Evolutionary conservation across 805 yeast genomes (phyloP), one percentile per base, ranked within the genome.

Genomic region (Zygoascus bituminiphila): DNA sequence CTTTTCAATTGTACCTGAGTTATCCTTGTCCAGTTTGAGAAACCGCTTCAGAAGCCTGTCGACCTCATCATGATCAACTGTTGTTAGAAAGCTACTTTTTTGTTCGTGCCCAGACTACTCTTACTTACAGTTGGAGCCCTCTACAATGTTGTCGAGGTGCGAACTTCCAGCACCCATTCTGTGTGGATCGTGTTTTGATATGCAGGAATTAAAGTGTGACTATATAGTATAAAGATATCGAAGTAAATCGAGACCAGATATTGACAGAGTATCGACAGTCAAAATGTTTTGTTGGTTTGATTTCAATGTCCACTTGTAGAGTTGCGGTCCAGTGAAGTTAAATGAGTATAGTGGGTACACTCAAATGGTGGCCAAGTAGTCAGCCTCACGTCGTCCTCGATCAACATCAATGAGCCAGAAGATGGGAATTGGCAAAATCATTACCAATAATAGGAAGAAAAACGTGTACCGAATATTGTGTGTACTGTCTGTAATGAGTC

Each of bases 1-100:
- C 57, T 83, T 84, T 51, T 93, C 97, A 42, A 93, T 84, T 5
- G 94, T 81, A 1, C 98, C 98, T 2, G 88, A 81, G 48, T 88
- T 84, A 65, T 93, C 98, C 53, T 84, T 81, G 65, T 93, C 99
- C 46, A 93, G 71, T 61, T 94, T 93, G 94, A 89, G 87, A 65
- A 93, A 93, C 55, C 98, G 74, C 62, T 88, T 88, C 50, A 95
- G 80, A 51, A 93, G 71, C 53, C 98, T 75, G 63, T 89, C 95
- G 46, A 93, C 84, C 62, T 93, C 98, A 53, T 88, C 96, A 44
- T 82, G 75, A 48, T 87, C 94, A 66, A 91, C 81, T 78, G 35
- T 12, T 26, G 36, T 25, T 29, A 29, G 39, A 14, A 4, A 15
- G 15, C 9, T 26, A 26, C 14, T 26, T 26, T 9, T 26, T 9